Conservation (phyloP, 768 basidiomycete species). For the Suillus luteus region DNA sequence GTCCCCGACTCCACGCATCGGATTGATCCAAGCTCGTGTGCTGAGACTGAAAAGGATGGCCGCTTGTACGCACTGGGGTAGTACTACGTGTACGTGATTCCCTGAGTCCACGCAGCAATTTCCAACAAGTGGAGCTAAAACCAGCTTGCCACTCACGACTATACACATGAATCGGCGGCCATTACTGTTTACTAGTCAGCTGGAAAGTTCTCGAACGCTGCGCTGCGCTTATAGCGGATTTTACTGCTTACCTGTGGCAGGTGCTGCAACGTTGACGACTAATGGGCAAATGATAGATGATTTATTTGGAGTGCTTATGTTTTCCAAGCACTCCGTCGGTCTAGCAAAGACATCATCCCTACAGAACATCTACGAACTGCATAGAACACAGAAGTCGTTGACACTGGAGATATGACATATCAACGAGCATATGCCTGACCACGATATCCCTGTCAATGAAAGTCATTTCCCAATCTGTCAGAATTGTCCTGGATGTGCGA, state of each 20-base stretch:
- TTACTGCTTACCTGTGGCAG: no score
- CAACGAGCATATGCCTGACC: background rate
- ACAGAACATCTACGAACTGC: background rate
- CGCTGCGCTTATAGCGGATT: no score
- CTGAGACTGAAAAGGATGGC: background rate
- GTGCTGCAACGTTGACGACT: no score
- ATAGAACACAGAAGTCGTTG: background rate
- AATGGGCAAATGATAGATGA: no score
- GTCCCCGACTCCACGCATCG: background rate
- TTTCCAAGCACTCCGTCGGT: no score
- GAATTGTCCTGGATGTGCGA: background rate
- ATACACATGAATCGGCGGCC: no score
- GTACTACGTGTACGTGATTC: background rate
- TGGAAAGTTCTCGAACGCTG: no score
- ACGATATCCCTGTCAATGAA: background rate
- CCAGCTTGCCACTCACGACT: no score
- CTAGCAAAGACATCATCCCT: background rate
- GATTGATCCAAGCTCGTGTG: background rate
- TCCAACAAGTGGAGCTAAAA: no score
- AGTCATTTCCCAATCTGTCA: background rate
- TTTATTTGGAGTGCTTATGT: no score
- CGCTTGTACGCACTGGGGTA: background rate
- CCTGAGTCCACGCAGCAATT: background rate
- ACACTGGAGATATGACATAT: background rate
- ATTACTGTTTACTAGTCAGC: no score